These are phyloP conservation scores for Calycina herbarum DNA, from an alignment of 2,329 filamentous ascomycete species.

Conservation along the genomic window DNA sequence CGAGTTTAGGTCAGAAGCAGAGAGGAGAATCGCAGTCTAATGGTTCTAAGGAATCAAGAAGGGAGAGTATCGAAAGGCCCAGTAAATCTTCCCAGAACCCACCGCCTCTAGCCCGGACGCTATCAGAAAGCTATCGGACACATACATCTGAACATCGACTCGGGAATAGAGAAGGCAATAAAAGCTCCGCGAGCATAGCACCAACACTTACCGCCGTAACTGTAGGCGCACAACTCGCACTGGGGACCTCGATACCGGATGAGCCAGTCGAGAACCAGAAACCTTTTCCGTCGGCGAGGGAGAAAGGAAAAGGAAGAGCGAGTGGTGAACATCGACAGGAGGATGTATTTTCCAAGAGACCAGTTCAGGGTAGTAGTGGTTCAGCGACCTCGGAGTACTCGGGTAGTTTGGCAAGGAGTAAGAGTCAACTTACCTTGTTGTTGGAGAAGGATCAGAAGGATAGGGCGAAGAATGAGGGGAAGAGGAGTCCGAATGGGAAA, in stretches of 20 bases:
- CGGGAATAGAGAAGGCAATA: background rate
- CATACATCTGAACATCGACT: background rate
- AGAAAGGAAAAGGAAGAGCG: slow-evolving; percentile 32
- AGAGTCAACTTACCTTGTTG: slow-evolving; percentile 59
- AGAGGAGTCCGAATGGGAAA: slow-evolving; percentile 33
- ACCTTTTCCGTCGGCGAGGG: slow-evolving; percentile 6
- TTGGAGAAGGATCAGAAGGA: slow-evolving; percentile 58
- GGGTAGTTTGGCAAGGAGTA: slow-evolving; percentile 54
- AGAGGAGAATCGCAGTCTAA: background rate
- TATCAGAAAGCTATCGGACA: background rate
- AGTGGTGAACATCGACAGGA: slow-evolving; percentile 16
- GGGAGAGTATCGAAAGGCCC: background rate
- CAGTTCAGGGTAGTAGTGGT: slow-evolving; percentile 22
- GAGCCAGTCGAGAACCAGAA: background rate
- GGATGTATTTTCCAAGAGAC: slow-evolving; percentile 33
- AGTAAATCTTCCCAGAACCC: background rate
- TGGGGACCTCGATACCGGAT: slow-evolving; percentile 16
- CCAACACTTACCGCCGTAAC: slow-evolving; percentile 31
- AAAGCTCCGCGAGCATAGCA: slow-evolving; percentile 31
- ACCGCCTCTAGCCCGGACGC: background rate
- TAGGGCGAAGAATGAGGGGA: slow-evolving; percentile 41
- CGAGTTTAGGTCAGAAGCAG: background rate
- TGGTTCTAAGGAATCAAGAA: background rate
- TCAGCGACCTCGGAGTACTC: slow-evolving; percentile 21
- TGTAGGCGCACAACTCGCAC: slow-evolving; percentile 23